Conservation (phyloP, 371 early-diverging fungal species). For the Phascolomyces articulosus region DNA sequence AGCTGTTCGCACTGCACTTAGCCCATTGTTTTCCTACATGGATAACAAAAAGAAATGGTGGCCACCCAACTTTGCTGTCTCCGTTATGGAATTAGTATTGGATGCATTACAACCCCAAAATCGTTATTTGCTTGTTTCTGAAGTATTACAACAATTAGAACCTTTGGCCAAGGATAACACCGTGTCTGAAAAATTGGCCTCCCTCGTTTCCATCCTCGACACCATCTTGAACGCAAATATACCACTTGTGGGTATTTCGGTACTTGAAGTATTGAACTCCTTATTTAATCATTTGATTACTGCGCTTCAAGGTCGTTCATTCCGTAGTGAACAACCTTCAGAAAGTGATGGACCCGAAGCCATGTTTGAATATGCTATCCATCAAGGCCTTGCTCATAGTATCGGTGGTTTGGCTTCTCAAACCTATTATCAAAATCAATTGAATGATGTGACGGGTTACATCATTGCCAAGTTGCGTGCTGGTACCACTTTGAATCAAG, state of each 20-base stretch:
- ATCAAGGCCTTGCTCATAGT: constrained; percentile 55
- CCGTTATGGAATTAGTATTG: constrained; percentile 58
- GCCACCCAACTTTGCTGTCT: constrained; percentile 54
- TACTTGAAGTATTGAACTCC: constrained; percentile 81
- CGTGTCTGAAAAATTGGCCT: constrained; percentile 49
- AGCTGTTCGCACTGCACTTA: constrained; percentile 38
- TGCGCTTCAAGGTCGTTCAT: constrained; percentile 31
- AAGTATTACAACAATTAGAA: constrained; percentile 64
- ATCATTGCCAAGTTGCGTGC: constrained; percentile 68
- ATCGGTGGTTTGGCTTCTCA: constrained; percentile 79
- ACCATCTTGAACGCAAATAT: constrained; percentile 56
- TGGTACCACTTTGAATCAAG: constrained; percentile 40
- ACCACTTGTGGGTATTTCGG: constrained; percentile 77
- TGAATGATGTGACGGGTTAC: constrained; percentile 79
- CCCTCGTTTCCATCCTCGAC: constrained; percentile 61
- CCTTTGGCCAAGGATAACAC: constrained; percentile 25
- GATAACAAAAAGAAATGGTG: constrained; percentile 64
- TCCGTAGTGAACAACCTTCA: constrained; percentile 16
- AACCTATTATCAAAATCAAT: constrained; percentile 83
- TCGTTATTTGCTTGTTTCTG: constrained; percentile 67
- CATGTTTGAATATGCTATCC: constrained; percentile 45
- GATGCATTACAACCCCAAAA: constrained; percentile 66
- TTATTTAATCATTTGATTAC: constrained; percentile 66
- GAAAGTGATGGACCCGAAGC: constrained; percentile 13
- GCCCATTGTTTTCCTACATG: constrained; percentile 38